Evolutionary conservation across 169 alveolate species (phyloP).

Genomic region (Plasmodium gallinaceum): DNA sequence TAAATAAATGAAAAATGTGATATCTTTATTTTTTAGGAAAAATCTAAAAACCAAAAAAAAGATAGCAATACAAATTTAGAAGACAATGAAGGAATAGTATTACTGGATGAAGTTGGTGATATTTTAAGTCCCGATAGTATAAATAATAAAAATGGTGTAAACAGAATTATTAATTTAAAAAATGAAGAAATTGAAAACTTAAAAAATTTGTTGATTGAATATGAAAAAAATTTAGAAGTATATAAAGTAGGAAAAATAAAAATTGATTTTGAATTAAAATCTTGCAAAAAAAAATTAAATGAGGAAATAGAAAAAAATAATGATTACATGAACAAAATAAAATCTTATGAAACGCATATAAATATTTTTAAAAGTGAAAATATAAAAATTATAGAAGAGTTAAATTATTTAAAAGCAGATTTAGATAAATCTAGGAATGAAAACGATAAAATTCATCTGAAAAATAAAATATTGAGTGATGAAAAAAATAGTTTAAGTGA

Average conservation of each 20-base stretch:
- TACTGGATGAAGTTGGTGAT: no score
- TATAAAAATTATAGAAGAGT: constrained; percentile 18
- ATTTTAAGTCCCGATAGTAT: no score
- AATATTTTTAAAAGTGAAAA: constrained; percentile 33
- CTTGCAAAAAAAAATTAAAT: constrained; percentile 25
- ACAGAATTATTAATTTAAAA: neutral
- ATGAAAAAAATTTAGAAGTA: constrained; percentile 5
- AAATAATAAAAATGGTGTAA: neutral
- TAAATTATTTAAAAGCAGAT: constrained; percentile 31
- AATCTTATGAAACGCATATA: constrained; percentile 13
- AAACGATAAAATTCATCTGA: constrained; percentile 5
- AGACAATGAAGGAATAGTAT: neutral
- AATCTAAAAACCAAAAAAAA: neutral
- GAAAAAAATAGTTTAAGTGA: constrained; percentile 23
- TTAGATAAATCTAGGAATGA: constrained; percentile 22
- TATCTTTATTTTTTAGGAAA: neutral
- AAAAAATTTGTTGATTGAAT: neutral
- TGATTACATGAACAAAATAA: constrained; percentile 25
- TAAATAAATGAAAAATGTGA: neutral
- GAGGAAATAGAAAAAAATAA: constrained; percentile 56
- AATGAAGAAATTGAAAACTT: constrained; percentile 14
- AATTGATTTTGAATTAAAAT: constrained; percentile 18
- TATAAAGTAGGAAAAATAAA: constrained; percentile 10
- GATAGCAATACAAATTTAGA: neutral
- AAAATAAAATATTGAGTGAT: constrained; percentile 31